These are phyloP conservation scores for Leucosporidium creatinivorum DNA, from an alignment of 768 basidiomycete genomes.

Conservation along the genomic window DNA sequence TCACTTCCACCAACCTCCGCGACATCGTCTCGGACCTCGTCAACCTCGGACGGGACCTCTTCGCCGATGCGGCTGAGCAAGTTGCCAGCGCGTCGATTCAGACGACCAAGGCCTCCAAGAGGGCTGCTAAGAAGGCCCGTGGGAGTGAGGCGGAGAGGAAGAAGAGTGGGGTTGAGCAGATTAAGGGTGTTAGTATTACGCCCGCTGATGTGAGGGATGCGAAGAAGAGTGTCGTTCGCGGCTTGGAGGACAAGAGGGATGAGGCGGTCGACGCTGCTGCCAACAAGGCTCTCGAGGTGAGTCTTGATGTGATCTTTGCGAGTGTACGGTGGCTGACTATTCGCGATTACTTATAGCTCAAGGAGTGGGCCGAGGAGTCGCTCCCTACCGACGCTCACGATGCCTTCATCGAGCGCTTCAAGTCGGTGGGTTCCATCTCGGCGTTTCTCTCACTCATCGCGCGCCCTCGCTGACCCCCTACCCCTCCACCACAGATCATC, in stretches of 20 bases:
- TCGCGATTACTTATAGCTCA: background rate
- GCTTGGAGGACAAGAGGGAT: constrained; percentile 28
- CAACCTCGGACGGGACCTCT: constrained; percentile 42
- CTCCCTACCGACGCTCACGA: constrained; percentile 43
- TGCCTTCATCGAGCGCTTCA: constrained; percentile 41
- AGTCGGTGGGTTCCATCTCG: constrained; percentile 32
- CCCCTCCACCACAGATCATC: constrained; percentile 32
- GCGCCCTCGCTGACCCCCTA: background rate
- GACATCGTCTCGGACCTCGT: constrained; percentile 41
- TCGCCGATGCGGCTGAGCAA: constrained; percentile 43
- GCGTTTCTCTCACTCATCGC: background rate
- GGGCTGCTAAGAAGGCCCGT: constrained; percentile 39
- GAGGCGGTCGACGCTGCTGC: constrained; percentile 17
- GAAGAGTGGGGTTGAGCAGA: constrained; percentile 41
- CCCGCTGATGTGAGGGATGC: constrained; percentile 21
- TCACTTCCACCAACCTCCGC: constrained; percentile 42
- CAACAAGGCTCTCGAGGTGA: constrained; percentile 18
- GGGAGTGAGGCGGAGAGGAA: constrained; percentile 39
- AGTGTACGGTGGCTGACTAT: constrained; percentile 3
- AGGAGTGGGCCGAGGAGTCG: constrained; percentile 41
- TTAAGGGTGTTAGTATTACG: constrained; percentile 41
- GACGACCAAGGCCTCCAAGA: constrained; percentile 33
- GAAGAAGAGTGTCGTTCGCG: constrained; percentile 30
- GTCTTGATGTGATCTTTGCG: constrained; percentile 28
- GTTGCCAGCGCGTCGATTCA: constrained; percentile 37